These are phyloP conservation scores for Effrenium voratum DNA, from an alignment of 73 alveolate species.

Conservation along the genomic window DNA sequence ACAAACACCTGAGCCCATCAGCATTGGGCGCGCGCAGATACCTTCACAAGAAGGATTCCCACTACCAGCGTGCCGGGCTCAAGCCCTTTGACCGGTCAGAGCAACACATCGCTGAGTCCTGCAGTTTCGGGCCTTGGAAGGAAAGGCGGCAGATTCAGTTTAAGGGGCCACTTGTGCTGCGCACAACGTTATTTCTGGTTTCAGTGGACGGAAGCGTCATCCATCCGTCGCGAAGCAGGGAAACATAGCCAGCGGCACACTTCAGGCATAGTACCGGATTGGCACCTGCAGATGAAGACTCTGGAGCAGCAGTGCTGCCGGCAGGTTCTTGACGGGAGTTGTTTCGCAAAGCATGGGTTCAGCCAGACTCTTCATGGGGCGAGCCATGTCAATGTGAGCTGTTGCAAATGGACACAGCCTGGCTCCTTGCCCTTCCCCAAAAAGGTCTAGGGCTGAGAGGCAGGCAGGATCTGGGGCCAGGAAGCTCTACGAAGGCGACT, in stretches of 20 bases:
- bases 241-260: no score
- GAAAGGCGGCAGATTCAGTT: no score
- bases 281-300: conserved; percentile 76
- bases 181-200: no score
- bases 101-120: no score
- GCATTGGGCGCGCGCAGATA: conserved; percentile 8
- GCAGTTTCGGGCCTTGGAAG: no score
- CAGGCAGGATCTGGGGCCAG: no score
- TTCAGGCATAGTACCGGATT: conserved; percentile 63
- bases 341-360: background rate
- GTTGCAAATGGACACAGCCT: background rate
- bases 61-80: conserved; percentile 47
- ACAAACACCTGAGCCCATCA: no score
- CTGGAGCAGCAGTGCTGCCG: conserved; percentile 86
- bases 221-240: no score
- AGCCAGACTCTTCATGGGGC: background rate
- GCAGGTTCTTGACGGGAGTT: background rate
- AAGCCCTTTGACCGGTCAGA: no score
- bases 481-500: conserved; percentile 55
- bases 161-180: no score
- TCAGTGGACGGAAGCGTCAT: no score
- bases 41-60: conserved; percentile 56
- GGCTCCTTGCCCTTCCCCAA: conserved; percentile 1
- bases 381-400: background rate
- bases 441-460: no score